These are phyloP conservation scores for Tulasnella sp. DNA, from an alignment of 768 basidiomycete species.

Conservation along the genomic window DNA sequence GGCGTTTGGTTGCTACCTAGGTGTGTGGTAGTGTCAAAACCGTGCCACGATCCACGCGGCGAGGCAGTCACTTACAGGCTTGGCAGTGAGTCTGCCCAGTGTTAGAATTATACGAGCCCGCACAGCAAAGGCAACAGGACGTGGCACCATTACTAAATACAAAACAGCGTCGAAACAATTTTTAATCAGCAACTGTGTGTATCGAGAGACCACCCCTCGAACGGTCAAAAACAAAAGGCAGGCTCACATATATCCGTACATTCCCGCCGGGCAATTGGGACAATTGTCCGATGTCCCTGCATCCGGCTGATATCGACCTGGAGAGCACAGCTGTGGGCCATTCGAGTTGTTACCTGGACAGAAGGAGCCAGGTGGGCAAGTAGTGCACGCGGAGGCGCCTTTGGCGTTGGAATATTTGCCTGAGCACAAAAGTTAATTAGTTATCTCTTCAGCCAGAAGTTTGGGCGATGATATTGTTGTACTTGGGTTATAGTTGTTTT, in stretches of 20 bases:
- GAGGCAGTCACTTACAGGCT: not conserved
- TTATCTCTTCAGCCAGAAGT: not conserved
- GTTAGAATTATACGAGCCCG: constrained; percentile 6
- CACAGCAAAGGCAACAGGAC: constrained; percentile 10
- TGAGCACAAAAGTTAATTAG: too few relatives aligned
- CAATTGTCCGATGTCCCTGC: too few relatives aligned
- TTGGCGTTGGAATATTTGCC: not conserved
- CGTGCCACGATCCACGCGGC: not conserved
- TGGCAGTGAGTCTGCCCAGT: constrained; percentile 2
- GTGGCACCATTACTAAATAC: constrained; percentile 4
- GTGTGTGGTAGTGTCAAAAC: not conserved
- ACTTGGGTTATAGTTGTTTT: not conserved
- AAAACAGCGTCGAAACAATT: too few relatives aligned
- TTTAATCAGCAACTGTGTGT: not conserved
- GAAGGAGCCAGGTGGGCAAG: not conserved
- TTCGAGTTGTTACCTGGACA: not conserved
- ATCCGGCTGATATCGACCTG: too few relatives aligned
- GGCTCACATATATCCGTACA: constrained; percentile 3
- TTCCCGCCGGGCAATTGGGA: too few relatives aligned
- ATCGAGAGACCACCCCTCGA: too few relatives aligned
- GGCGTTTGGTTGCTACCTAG: not conserved
- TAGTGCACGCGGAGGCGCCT: not conserved
- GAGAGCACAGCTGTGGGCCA: not conserved
- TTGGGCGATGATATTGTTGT: not conserved
- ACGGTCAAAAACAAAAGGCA: not conserved